A percentile compares a stretch with the other conserved stretches of the same genome.
These are phyloP conservation scores for Phytophthora europaea DNA, from an alignment of 352 stramenopile genomes.

Conservation along the genomic window DNA sequence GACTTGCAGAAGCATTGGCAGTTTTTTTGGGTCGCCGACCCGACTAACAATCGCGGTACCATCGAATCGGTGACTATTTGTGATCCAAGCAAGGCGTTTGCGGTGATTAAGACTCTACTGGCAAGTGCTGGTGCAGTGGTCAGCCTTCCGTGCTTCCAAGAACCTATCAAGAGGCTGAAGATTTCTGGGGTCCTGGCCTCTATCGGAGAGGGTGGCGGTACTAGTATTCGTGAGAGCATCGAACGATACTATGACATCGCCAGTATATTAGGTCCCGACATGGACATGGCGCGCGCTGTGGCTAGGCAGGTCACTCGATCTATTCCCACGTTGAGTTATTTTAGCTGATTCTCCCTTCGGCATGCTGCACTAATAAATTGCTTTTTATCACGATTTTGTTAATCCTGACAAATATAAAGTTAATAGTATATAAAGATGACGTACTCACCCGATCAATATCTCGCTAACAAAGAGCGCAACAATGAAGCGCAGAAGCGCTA, in stretches of 20 bases:
- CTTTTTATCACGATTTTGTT: too few relatives aligned
- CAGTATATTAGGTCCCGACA: conserved; percentile 10
- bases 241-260: conserved; percentile 47
- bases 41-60: conserved; percentile 11
- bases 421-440: conserved; percentile 6
- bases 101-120: conserved; percentile 37
- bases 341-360: too few relatives aligned
- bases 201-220: conserved; percentile 25
- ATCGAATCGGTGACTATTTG: conserved; percentile 20
- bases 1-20: conserved; percentile 34
- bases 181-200: conserved; percentile 21
- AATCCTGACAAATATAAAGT: conserved; percentile 6
- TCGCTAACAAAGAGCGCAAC: conserved; percentile 3
- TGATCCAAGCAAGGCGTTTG: conserved; percentile 37
- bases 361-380: neutral
- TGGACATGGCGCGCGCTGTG: too few relatives aligned
- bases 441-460: conserved; percentile 10
- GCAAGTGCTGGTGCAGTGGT: conserved; percentile 20
- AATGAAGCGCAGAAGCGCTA: conserved; percentile 5
- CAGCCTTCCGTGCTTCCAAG: conserved; percentile 35
- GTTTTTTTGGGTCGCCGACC: conserved; percentile 31
- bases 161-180: conserved; percentile 40
- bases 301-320: too few relatives aligned
- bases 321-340: too few relatives aligned
- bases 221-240: conserved; percentile 32